Evolutionary conservation across 1,284 basidiomycete genomes (phyloP), one percentile per base, ranked within the genome.

Genomic region (Puccinia coronata): DNA sequence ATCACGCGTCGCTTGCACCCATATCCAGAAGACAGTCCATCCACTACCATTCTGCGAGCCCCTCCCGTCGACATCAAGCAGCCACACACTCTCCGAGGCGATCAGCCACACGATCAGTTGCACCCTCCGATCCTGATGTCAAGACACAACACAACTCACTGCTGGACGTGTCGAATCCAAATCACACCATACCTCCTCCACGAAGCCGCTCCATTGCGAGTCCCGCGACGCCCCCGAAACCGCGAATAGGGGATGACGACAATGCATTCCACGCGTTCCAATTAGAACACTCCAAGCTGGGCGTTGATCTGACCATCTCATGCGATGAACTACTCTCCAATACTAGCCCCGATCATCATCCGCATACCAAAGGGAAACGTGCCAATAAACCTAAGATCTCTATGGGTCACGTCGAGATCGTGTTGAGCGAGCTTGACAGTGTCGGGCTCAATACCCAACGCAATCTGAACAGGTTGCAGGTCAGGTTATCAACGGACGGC

Each of bases 211-310:
- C 51, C 6, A 57, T 74, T 2, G 36, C 25, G 36, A 63, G 59
- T 23, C 76, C 61, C 14, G 63, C 61, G 14, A 78, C 76, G 18
- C 76, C 76, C 2, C 76, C 76, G 28, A 78, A 78, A 70, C 76
- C 76, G 25, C 34, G 76, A 55, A 65, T 67, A 49, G 69, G 63
- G 76, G 53, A 78, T 47, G 63, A 78, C 18, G 59, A 78, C n/a
- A 78, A 78, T 53, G 76, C 76, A 5, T 78, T 78, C 57, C 61
- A 53, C 28, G 76, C 59, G 20, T 78, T 78, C n/a, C 59, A 78
- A 34, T 28, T 78, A 6, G 73, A 76, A 76, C 41, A 61, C 31
- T 47, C 49, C 20, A 78, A 78, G n/a, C n/a, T 67, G 20, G 76
- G 65, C 53, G 47, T 78, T 25, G 76, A 78, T 67, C 43, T 78